Percentiles rank a stretch among this genome's conserved stretches.
phyloP scores from a whole-genome alignment of 257 asterid species.

The Perilla frutescens region DNA sequence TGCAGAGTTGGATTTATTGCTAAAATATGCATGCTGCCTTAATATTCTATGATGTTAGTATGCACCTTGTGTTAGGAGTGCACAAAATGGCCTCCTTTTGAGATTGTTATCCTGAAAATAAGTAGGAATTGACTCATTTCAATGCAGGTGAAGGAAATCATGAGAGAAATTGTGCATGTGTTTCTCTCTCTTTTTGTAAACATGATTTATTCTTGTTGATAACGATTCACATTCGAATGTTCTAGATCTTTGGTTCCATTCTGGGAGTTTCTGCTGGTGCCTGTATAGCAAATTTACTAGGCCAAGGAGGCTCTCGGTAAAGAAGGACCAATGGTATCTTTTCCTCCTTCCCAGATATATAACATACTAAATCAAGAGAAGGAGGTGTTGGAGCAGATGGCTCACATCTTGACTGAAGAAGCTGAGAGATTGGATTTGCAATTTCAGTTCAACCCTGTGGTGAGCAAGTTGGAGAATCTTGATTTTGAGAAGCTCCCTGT shows the following conservation, averaged over 20 bases:
- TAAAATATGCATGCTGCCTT: neutral
- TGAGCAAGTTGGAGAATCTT: constrained; percentile 59
- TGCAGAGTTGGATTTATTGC: constrained; percentile 2
- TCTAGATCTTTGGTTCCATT: constrained; percentile 88
- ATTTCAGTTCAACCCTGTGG: constrained; percentile 72
- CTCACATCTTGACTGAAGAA: constrained; percentile 64
- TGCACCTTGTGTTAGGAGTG: neutral
- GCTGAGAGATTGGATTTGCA: constrained; percentile 77
- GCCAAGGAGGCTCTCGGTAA: too few species aligned
- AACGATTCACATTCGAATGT: constrained; percentile 16
- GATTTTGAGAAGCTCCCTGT: constrained; percentile 65
- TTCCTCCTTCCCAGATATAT: too few species aligned
- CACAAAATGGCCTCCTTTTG: neutral
- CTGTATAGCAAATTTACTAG: too few species aligned
- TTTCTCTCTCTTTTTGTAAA: neutral
- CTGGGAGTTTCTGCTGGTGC: constrained; percentile 99
- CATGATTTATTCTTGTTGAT: neutral
- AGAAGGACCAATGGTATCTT: constrained; percentile 99
- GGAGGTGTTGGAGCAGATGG: constrained; percentile 69
- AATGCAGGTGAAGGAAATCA: constrained; percentile 53
- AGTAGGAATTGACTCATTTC: constrained; percentile 33
- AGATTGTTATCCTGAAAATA: constrained; percentile 26
- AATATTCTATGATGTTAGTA: neutral
- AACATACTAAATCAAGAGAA: too few species aligned
- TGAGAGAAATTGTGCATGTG: constrained; percentile 12